Base-by-base conservation (phyloP, 192 early-diverging fungal genomes). In the Fimicolochytrium jonesii region DNA sequence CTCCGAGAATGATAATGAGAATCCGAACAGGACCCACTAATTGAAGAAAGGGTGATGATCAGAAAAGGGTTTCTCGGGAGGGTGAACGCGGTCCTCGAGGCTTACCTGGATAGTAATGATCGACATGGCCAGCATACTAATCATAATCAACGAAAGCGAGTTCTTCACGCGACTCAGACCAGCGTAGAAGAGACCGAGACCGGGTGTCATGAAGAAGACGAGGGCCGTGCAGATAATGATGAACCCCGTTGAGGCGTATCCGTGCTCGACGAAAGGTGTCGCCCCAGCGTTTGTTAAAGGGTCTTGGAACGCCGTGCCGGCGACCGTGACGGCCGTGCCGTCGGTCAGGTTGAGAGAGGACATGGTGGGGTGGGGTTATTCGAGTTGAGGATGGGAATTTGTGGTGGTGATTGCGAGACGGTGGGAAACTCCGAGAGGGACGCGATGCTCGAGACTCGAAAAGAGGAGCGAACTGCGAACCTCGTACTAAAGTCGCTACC, bases 181-280 rank as follows among this genome's bases (percentile, higher is more conserved):
- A 50, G 91, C 90, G 80, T 99, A 99, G 59, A 97, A 93, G 74
- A 94, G 87, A 4, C 92, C 94, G 28, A 99, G 84, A 34, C 91
- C 95, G 1, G 95, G 95, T 23, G 87, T 85, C 94, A 98, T 98
- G 60, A 98, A 77, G 73, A 93, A 92, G 35, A 98, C 92, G 37
- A 95, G 69, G 0, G 87, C 88, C 3, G 92, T 77, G 18, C 80
- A 77, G 31, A 79, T 54, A 25, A 92, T 66, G n/a, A 91, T 79
- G 63, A 72, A 80, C 18, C 64, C 77, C n/a, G 70, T 78, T 17
- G 77, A 75, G 17, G 67, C 59, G 56, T 62, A 69, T 17, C 67
- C 67, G 45, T 17, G 3, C 26, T 69, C 67, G 36, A 44, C 45
- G 54, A 62, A 69, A 18, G 29, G 56, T 10, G 31, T 32, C 17